These are phyloP conservation scores for Xylaria sp. DNA, from an alignment of 2,329 filamentous ascomycete species.

Conservation along the genomic window DNA sequence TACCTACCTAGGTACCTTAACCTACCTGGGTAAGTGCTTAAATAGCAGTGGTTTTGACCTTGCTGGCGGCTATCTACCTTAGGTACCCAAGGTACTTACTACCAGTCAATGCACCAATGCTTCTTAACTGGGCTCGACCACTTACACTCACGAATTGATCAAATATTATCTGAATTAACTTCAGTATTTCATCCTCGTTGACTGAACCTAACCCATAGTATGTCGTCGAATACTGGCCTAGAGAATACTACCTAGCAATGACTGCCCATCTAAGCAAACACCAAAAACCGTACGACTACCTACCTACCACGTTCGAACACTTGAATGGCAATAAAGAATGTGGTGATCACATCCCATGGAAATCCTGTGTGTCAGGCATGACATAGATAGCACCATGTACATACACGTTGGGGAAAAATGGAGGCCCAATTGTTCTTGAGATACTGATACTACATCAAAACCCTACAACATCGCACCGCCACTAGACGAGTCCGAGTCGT, in stretches of 20 bases:
- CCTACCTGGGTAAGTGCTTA: no score
- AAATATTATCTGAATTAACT: not conserved
- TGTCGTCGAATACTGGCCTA: not conserved
- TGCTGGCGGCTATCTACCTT: no score
- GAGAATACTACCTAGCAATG: not conserved
- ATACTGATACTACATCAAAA: not conserved
- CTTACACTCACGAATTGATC: not conserved
- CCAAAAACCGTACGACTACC: not conserved
- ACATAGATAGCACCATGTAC: not conserved
- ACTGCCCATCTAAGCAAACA: not conserved
- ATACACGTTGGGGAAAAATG: not conserved
- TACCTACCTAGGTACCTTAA: no score
- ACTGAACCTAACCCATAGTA: no score
- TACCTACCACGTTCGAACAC: not conserved
- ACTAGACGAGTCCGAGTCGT: slow-evolving; percentile 4
- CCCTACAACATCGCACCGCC: slow-evolving; percentile 14
- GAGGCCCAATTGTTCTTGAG: not conserved
- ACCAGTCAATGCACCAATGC: no score
- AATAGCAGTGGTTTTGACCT: no score
- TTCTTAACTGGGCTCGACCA: no score
- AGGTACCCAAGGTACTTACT: no score
- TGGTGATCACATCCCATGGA: no score
- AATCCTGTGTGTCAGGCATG: no score
- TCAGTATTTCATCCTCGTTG: not conserved
- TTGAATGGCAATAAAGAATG: no score